Evolutionary conservation across 768 basidiomycete genomes (phyloP), one percentile per base, ranked within the genome.

Genomic region (Russula griseocarnosa): DNA sequence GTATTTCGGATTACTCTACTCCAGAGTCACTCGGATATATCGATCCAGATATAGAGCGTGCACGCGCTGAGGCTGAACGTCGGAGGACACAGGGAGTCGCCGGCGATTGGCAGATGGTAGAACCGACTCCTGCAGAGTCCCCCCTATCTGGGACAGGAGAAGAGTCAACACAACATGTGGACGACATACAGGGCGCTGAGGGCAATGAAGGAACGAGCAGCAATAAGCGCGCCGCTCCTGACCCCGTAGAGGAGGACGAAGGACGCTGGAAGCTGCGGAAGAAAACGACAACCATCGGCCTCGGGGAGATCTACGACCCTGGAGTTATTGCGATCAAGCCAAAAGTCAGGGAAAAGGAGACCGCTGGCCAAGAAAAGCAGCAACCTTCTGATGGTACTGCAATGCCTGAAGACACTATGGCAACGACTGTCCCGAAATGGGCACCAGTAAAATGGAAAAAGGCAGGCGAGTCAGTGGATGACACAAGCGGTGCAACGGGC

Each of bases 1-100:
- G 82, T n/a, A 86, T 83, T 65, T 81, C 88, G 0, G 89, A 96
- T 73, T 99, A 98, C 74, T 86, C 92, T 13, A 94, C 93, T 0
- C 88, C 96, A 0, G 87, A 83, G 54, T 90, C 87, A 1, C 80
- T 98, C 1, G 95, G 95, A 1, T 87, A 83, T 70, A 78, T 70
- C 11, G 94, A 96, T 70, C 88, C 87, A 1, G 90, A 92, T 65
- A 85, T 79, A 9, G 90, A 89, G 62, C 77, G 82, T 58, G 70
- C 81, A 32, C 78, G 79, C n/a, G 83, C 82, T 0, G 87, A 88
- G 70, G 77, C 80, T 2, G 83, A 86, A 59, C 77, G 82, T 50
- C 79, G 83, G 26, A 80, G 79, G 54, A 82, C 77, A 16, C 83
- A 90, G 70, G 93, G 92, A 14, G 76, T 86, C 4, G 87, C 82